phyloP scores from a whole-genome alignment of 2,329 filamentous ascomycete species.

The Xylariaceae sp. region DNA sequence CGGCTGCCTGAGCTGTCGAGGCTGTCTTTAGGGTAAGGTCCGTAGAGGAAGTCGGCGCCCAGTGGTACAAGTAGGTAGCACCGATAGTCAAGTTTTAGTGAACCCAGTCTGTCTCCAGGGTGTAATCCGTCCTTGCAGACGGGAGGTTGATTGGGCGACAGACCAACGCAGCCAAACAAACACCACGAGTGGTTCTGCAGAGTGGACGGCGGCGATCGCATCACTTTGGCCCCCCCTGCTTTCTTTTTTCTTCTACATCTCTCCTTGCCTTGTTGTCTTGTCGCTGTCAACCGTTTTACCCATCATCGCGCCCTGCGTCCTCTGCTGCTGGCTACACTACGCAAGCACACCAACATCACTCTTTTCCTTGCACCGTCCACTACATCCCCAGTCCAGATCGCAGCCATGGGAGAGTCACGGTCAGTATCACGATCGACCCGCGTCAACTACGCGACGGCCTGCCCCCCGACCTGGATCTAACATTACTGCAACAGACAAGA shows the following conservation, averaged over 20 bases:
- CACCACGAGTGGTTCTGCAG: background rate
- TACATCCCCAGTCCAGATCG: background rate
- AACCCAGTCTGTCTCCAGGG: no score
- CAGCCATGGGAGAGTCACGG: constrained; percentile 23
- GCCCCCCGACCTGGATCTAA: background rate
- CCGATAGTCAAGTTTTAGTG: no score
- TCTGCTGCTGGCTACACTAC: background rate
- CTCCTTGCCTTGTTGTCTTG: background rate
- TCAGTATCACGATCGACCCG: constrained; percentile 2
- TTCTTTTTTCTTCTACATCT: background rate
- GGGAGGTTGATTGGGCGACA: background rate
- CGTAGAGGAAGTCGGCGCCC: no score
- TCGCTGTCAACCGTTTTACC: background rate
- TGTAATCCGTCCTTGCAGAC: no score
- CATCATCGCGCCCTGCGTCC: background rate
- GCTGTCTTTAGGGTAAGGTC: no score
- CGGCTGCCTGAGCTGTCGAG: no score
- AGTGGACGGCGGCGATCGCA: background rate
- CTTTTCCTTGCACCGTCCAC: no score
- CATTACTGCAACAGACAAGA: constrained; percentile 68
- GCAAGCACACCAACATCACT: background rate
- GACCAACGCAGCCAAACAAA: background rate
- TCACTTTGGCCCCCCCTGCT: background rate
- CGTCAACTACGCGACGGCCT: background rate
- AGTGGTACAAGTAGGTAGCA: no score